These are phyloP conservation scores for Blastobotrys attinorum DNA, from an alignment of 805 yeast genomes.

Conservation along the genomic window DNA sequence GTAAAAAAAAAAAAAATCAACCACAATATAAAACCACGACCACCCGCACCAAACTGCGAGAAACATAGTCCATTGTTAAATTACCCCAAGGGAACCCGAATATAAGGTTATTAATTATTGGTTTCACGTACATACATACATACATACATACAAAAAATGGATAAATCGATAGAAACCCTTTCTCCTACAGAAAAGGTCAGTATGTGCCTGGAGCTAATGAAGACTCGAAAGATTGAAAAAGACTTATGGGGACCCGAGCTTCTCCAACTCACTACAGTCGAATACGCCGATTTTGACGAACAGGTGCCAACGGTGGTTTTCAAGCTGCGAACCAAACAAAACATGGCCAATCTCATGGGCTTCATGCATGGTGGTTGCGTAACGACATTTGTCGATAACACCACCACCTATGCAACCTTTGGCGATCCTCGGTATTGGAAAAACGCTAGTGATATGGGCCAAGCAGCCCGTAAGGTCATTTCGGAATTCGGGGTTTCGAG, in stretches of 20 bases:
- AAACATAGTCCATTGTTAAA: too few species aligned
- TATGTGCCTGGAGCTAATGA: background rate
- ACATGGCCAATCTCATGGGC: constrained; percentile 2
- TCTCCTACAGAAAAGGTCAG: background rate
- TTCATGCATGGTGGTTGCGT: constrained; percentile 29
- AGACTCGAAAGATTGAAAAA: background rate
- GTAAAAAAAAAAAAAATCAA: too few species aligned
- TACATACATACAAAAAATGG: too few species aligned
- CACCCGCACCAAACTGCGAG: too few species aligned
- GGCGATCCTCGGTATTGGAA: constrained; percentile 22
- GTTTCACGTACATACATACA: too few species aligned
- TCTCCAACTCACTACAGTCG: background rate
- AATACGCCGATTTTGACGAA: background rate
- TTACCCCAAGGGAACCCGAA: too few species aligned
- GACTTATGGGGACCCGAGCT: constrained; percentile 1
- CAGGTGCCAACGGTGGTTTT: background rate
- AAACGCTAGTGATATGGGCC: constrained; percentile 13
- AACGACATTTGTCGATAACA: constrained; percentile 24
- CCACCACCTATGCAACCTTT: constrained; percentile 19
- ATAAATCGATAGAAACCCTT: too few species aligned
- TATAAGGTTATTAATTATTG: too few species aligned
- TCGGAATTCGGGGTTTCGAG: constrained; percentile 24
- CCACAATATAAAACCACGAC: too few species aligned
- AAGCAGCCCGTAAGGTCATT: constrained; percentile 6
- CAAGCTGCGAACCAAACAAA: background rate